Evolutionary conservation across 2,329 filamentous ascomycete genomes (phyloP).

Genomic region (Phialophora macrospora): DNA sequence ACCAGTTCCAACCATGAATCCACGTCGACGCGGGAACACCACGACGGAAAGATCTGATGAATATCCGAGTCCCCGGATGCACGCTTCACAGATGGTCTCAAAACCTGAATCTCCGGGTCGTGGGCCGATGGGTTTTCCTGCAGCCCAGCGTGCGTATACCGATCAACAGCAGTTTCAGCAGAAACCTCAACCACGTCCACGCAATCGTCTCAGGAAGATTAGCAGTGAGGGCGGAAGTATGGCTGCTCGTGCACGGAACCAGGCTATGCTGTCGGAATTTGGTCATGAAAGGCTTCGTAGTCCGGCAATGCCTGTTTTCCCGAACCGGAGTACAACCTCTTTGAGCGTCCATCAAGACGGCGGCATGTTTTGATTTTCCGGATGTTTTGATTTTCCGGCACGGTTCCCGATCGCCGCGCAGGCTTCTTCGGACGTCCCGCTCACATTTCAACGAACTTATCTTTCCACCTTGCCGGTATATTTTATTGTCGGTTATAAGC

Average conservation of each 20-base stretch:
- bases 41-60: conserved; percentile 45
- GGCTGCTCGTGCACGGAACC: conserved; percentile 52
- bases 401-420: background rate
- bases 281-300: conserved; percentile 34
- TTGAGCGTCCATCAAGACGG: conserved; percentile 36
- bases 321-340: conserved; percentile 38
- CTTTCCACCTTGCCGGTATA: background rate
- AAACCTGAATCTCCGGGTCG: conserved; percentile 19
- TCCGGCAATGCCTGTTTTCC: conserved; percentile 36
- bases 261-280: conserved; percentile 43
- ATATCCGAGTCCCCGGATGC: conserved; percentile 25
- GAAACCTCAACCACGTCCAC: conserved; percentile 39
- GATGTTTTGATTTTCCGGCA: conserved; percentile 34
- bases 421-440: background rate
- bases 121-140: conserved; percentile 3
- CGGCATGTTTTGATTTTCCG: conserved; percentile 36
- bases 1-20: conserved; percentile 65
- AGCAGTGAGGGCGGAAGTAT: conserved; percentile 58
- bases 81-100: conserved; percentile 21
- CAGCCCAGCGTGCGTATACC: conserved; percentile 11
- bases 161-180: conserved; percentile 23
- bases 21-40: conserved; percentile 58
- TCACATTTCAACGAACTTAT: background rate
- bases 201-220: conserved; percentile 53
- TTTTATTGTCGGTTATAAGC: background rate